Evolutionary conservation across 1,284 basidiomycete species (phyloP), one percentile per base, ranked within the genome.

Genomic region (Marasmius fiardii): DNA sequence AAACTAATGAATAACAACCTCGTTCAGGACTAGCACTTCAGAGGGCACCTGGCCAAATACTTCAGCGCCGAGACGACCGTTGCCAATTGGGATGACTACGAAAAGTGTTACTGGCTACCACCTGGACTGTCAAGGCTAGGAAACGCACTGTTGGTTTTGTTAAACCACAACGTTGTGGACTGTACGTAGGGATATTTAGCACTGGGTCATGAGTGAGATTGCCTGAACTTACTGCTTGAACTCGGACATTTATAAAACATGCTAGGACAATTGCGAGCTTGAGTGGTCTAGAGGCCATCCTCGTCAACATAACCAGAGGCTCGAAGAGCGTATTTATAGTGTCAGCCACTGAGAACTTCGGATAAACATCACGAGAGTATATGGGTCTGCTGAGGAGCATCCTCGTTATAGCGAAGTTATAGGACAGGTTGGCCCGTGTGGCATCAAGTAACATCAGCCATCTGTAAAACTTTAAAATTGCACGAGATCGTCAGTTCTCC

Each of bases 111-210:
- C n/a, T n/a, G n/a, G 34, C 20, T 31, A 12, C 4, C n/a, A 28
- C 21, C 39, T 35, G 18, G 21, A 34, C 43, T 11, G 41, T 24
- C 31, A 10, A n/a, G 20, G n/a, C 3, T 12, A 20, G 8, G 10
- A 10, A n/a, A 53, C 52, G 11, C 48, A 59, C 58, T 52, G 12
- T 52, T 56, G 3, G 58, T 53, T 41, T 34, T 51, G 48, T 59
- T 57, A 43, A 54, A 60, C 58, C 58, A 60, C 56, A 60, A 49
- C 49, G 43, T 57, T 2, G 58, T 57, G 26, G 54, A 34, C 58
- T 59, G n/a, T 18, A 49, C 14, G 7, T 11, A n/a, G n/a, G 26
- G 31, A 12, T 33, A 33, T 6, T 41, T 6, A 41, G 16, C 16
- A 16, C 8, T 16, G 39, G 2, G 39, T 2, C 8, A 41, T 1